These are phyloP conservation scores for Abrus pulchellus DNA, from an alignment of 306 rosid genomes.

Conservation along the genomic window DNA sequence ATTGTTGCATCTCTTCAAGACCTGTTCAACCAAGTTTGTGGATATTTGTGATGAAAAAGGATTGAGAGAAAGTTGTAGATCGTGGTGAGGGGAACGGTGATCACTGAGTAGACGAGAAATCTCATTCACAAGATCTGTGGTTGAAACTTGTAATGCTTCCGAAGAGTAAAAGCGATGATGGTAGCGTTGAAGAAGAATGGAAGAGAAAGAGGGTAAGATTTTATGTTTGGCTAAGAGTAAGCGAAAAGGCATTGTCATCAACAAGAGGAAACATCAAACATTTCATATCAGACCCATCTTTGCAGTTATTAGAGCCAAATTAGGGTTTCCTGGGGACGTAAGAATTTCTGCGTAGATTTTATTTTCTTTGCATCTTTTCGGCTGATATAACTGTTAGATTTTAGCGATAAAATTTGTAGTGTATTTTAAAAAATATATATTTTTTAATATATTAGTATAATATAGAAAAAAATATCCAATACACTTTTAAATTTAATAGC, in stretches of 20 bases:
- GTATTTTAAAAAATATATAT: too few relatives aligned
- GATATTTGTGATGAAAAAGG: constrained; percentile 72
- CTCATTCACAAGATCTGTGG: constrained; percentile 69
- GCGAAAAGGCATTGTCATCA: constrained; percentile 58
- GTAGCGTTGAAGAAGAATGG: constrained; percentile 46
- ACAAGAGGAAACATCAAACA: not conserved
- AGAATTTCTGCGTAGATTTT: too few relatives aligned
- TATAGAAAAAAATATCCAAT: too few relatives aligned
- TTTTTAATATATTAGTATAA: too few relatives aligned
- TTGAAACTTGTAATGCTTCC: constrained; percentile 34
- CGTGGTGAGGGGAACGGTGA: constrained; percentile 81
- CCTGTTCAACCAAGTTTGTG: constrained; percentile 77
- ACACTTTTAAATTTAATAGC: too few relatives aligned
- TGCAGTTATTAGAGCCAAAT: too few relatives aligned
- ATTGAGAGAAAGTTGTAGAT: constrained; percentile 69
- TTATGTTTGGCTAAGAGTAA: constrained; percentile 50
- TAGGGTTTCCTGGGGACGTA: too few relatives aligned
- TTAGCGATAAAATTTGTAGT: too few relatives aligned
- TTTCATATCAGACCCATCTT: too few relatives aligned
- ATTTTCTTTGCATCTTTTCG: too few relatives aligned
- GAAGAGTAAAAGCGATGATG: constrained; percentile 45
- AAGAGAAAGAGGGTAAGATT: constrained; percentile 44
- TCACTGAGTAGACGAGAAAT: constrained; percentile 87
- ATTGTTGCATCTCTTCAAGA: constrained; percentile 82
- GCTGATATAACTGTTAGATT: too few relatives aligned